Conservation (phyloP, 352 stramenopile genomes). For the Phytophthora gonapodyides region DNA sequence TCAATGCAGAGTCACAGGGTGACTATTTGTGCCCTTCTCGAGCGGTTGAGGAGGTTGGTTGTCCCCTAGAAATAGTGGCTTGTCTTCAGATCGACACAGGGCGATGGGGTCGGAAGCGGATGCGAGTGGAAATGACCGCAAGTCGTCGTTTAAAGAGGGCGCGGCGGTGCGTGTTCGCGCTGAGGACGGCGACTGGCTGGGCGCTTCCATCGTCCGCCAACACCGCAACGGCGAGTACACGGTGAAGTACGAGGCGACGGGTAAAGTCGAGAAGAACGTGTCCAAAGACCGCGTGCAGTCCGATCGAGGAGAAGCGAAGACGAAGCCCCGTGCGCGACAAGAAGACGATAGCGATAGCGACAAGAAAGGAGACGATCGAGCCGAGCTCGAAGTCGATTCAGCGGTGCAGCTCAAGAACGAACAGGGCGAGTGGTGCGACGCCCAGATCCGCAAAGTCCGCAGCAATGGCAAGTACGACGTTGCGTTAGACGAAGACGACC, state of each 20-base stretch:
- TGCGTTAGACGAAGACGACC: conserved; percentile 45
- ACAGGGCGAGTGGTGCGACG: conserved; percentile 40
- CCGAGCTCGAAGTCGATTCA: conserved; percentile 25
- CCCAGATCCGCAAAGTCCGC: conserved; percentile 37
- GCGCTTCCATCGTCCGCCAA: conserved; percentile 38
- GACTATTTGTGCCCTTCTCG: conserved; percentile 32
- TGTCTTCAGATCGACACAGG: background rate
- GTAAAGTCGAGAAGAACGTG: conserved; percentile 47
- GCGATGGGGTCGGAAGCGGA: conserved; percentile 26
- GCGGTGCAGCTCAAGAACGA: conserved; percentile 50
- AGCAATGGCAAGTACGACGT: conserved; percentile 60
- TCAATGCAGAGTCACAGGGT: background rate
- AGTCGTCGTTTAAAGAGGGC: conserved; percentile 17
- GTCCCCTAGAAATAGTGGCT: conserved; percentile 29
- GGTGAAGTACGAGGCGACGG: conserved; percentile 40
- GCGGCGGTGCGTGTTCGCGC: conserved; percentile 17
- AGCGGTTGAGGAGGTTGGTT: conserved; percentile 20
- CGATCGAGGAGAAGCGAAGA: conserved; percentile 21
- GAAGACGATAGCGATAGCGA: conserved; percentile 17
- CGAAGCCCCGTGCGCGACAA: conserved; percentile 15
- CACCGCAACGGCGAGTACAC: conserved; percentile 45
- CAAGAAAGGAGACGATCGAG: conserved; percentile 16
- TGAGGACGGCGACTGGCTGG: conserved; percentile 22
- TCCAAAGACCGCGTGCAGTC: conserved; percentile 24
- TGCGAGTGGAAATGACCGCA: conserved; percentile 17